Percentiles rank a stretch among this genome's conserved stretches.
These are phyloP conservation scores for Alternaria panax DNA, from an alignment of 2,329 filamentous ascomycete species.

Conservation along the genomic window DNA sequence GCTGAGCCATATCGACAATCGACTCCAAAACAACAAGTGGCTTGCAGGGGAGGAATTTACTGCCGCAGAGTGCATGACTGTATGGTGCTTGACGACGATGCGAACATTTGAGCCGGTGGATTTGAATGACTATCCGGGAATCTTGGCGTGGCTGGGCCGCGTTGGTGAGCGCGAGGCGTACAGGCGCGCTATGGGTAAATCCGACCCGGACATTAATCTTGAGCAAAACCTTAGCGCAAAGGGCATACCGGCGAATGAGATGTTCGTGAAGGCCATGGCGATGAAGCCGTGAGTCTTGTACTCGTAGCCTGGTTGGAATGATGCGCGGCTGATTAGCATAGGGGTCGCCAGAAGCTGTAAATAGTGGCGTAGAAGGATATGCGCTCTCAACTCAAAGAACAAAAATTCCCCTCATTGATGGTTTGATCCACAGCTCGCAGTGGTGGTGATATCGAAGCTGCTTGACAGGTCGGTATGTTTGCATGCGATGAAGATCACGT, in stretches of 20 bases:
- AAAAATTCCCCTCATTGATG: neutral
- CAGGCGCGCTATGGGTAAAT: slow-evolving; percentile 61
- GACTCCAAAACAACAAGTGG: slow-evolving; percentile 59
- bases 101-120: slow-evolving; percentile 59
- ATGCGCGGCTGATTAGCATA: slow-evolving; percentile 10
- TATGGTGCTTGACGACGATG: slow-evolving; percentile 68
- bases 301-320: neutral
- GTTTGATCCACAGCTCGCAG: neutral
- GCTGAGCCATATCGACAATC: slow-evolving; percentile 58
- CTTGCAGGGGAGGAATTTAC: slow-evolving; percentile 69
- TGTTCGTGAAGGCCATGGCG: slow-evolving; percentile 32
- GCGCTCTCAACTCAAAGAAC: neutral
- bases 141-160: slow-evolving; percentile 41
- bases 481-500: slow-evolving; percentile 1
- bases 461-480: neutral
- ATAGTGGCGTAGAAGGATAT: neutral
- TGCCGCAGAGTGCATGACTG: slow-evolving; percentile 70
- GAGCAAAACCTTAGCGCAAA: slow-evolving; percentile 38
- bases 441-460: slow-evolving; percentile 11
- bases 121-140: slow-evolving; percentile 41
- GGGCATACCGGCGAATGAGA: slow-evolving; percentile 30
- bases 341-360: slow-evolving; percentile 11
- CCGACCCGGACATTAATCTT: slow-evolving; percentile 58
- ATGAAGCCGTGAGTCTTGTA: slow-evolving; percentile 29
- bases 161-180: slow-evolving; percentile 40